phyloP scores from a whole-genome alignment of 345 rosid genomes.

The Eucalyptus cladocalyx region DNA sequence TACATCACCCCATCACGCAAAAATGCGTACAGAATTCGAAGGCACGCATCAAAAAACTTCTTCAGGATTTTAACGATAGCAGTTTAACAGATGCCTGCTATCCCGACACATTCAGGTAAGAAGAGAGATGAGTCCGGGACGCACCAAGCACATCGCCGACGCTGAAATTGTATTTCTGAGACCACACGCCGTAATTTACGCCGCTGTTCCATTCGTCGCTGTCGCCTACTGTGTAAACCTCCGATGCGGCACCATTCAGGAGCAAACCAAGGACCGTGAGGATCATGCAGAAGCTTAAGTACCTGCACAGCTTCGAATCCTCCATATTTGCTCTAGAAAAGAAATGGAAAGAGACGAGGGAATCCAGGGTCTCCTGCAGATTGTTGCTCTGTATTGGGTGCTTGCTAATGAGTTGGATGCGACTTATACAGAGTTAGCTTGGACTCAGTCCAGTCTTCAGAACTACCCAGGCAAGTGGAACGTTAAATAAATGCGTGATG shows the following conservation, averaged over 20 bases:
- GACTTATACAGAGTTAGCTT: background rate
- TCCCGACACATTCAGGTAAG: background rate
- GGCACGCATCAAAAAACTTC: background rate
- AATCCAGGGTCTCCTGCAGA: background rate
- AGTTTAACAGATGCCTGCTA: background rate
- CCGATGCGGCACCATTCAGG: conserved; percentile 3
- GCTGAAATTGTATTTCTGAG: conserved; percentile 26
- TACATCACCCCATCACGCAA: background rate
- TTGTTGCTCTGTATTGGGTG: background rate
- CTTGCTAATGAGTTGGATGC: background rate
- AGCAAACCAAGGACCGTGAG: background rate
- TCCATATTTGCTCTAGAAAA: background rate
- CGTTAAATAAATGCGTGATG: background rate
- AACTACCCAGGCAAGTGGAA: background rate
- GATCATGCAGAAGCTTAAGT: background rate
- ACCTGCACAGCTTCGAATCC: background rate
- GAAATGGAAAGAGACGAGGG: background rate
- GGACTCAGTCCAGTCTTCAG: background rate
- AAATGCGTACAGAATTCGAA: background rate
- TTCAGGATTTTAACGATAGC: background rate
- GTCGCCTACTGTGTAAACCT: conserved; percentile 31
- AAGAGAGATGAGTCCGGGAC: background rate
- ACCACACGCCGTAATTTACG: conserved; percentile 22
- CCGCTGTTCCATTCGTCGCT: conserved; percentile 20
- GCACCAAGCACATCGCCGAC: conserved; percentile 41